Conservation (phyloP, 2,329 filamentous ascomycete species). For the Salinomyces thailandicus region DNA sequence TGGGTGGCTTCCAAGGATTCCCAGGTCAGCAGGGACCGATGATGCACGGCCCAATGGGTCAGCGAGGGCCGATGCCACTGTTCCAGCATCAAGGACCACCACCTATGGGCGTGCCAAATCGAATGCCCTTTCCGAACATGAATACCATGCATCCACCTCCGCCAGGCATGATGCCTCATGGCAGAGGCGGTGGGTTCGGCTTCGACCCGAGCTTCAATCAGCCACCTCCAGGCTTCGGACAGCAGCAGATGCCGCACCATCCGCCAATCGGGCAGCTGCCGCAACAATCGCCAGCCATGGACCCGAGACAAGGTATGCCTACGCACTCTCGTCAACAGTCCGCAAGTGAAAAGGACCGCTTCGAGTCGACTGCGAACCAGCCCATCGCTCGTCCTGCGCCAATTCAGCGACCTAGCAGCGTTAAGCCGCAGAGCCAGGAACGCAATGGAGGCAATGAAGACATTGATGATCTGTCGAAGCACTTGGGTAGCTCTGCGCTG, state of each 20-base stretch:
- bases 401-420: conserved; percentile 77
- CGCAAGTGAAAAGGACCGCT: conserved; percentile 45
- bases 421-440: conserved; percentile 40
- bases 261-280: conserved; percentile 25
- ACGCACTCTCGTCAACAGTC: conserved; percentile 67
- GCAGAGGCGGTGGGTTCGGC: conserved; percentile 39
- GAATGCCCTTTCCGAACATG: conserved; percentile 44
- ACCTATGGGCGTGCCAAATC: conserved; percentile 35
- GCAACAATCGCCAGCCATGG: conserved; percentile 16
- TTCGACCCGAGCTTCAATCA: conserved; percentile 33
- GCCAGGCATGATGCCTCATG: conserved; percentile 49
- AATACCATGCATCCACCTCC: conserved; percentile 33
- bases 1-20: conserved; percentile 46
- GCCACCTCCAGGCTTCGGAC: conserved; percentile 44
- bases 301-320: conserved; percentile 29
- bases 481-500: conserved; percentile 82
- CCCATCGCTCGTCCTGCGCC: conserved; percentile 75
- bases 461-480: conserved; percentile 42
- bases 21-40: conserved; percentile 45
- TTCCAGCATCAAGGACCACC: conserved; percentile 44
- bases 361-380: conserved; percentile 54
- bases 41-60: conserved; percentile 40
- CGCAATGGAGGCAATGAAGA: conserved; percentile 39
- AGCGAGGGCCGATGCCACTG: conserved; percentile 41
- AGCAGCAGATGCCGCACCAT: conserved; percentile 23